Base-by-base conservation (phyloP, 805 yeast species). In the Metahyphopichia silvanorum region DNA sequence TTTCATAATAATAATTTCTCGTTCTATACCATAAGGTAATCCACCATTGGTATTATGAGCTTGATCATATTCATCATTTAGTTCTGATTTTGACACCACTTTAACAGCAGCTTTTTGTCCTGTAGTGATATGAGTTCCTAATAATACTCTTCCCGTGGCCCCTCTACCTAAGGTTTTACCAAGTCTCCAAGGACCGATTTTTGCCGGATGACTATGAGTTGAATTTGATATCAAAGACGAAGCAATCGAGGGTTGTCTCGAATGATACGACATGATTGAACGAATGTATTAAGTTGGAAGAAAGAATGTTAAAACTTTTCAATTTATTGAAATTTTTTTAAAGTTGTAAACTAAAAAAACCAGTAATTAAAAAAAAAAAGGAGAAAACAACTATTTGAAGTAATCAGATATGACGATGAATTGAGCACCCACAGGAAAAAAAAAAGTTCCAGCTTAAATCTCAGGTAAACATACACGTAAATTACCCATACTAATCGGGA, bases 1-100 rank as follows among this genome's bases (percentile, higher is more conserved):
- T 61, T 93, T 93, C 98, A 91, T 93, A 47, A 93, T 93, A 47
- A 93, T 89, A 42, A 93, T 95, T 56, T 93, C 98, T 44, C 98
- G 76, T 62, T 93, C 98, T 27, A 93, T 91, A 24, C 98, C 98
- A 55, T 91, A 88, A 3, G 96, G 95, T 37, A 85, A 71, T 1
- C 87, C 86, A 14, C 43, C 47, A 17, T 43, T 43, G 13, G 33
- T 35, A 11, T 70, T 64, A 20, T 32, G 39, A 5, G 34, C 31
- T 13, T 24, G 17, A 34, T 38, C 38, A 38, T 51, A 44, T 22
- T 63, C 71, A 19, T 65, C 63, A 42, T 57, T 67, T 38, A 74
- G 53, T 32, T 68, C 73, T 16, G 77, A 70, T 53, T 84, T 84
- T 19, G 88, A 82, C 1, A 84, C 88, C 25, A 85, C 87, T 54